A percentile compares a stretch with the other conserved stretches of the same genome.
These are phyloP conservation scores for Hypericum perforatum DNA, from an alignment of 345 rosid genomes.

Conservation along the genomic window DNA sequence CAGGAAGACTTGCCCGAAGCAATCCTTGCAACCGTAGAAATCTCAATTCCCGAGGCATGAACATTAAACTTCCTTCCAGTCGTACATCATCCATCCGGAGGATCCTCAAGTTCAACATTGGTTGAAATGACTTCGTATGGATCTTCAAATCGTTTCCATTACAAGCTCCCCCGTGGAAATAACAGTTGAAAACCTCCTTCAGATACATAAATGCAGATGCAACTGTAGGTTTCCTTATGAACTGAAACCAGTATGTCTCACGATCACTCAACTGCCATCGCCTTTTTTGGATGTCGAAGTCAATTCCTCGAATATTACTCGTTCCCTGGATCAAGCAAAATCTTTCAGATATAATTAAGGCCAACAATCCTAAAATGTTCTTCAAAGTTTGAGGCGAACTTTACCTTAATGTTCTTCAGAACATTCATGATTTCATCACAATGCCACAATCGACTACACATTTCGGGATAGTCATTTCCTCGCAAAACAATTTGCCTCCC, in stretches of 20 bases:
- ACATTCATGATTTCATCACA: slow-evolving; percentile 33
- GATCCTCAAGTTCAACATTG: slow-evolving; percentile 46
- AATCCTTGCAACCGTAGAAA: slow-evolving; percentile 74
- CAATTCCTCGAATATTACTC: slow-evolving; percentile 30
- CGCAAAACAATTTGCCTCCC: slow-evolving; percentile 43
- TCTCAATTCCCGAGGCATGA: slow-evolving; percentile 39
- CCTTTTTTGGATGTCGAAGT: slow-evolving; percentile 26
- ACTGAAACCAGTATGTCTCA: slow-evolving; percentile 1
- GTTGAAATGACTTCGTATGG: slow-evolving; percentile 24
- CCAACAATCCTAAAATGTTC: too few species aligned
- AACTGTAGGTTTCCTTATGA: slow-evolving; percentile 3
- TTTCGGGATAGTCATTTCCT: slow-evolving; percentile 23
- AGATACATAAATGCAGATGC: slow-evolving; percentile 11
- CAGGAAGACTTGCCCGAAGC: slow-evolving; percentile 35
- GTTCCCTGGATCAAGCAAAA: too few species aligned
- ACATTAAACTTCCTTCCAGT: slow-evolving; percentile 40
- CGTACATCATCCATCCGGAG: slow-evolving; percentile 50
- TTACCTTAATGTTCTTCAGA: slow-evolving; percentile 26
- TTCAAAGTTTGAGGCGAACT: slow-evolving; percentile 28
- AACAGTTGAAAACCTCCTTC: slow-evolving; percentile 9
- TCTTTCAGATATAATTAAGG: too few species aligned
- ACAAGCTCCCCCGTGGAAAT: slow-evolving; percentile 8
- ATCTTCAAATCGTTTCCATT: slow-evolving; percentile 20
- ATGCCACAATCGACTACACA: slow-evolving; percentile 61
- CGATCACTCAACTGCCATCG: slow-evolving; percentile 7